Evolutionary conservation across 345 rosid species (phyloP), one percentile per base, ranked within the genome.

Genomic region (Citrus mangshanensis): DNA sequence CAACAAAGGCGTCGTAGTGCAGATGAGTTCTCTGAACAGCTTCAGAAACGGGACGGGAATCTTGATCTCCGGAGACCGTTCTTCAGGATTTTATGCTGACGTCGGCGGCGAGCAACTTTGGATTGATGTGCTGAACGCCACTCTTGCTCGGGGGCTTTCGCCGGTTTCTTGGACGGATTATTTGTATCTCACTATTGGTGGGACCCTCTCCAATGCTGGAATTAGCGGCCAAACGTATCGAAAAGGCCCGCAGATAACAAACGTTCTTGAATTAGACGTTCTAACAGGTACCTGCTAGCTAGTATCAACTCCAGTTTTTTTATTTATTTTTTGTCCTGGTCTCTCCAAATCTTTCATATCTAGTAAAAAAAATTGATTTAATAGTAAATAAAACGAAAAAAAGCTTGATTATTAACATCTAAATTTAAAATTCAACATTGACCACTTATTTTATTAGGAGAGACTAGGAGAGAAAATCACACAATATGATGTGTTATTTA

Each of bases 91-190:
- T 62, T 84, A 84, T 14, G 89, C 89, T 0, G 89, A 89, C 32
- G 86, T 89, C 2, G 90, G 89, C 4, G 86, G 88, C 1, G 89
- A 86, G 66, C 81, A 75, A 54, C 79, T 86, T 0, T 89, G 92
- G 90, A 81, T 87, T 68, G 86, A 89, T 60, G 87, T 89, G 75
- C 55, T 89, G 76, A 46, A 59, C 59, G 83, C 67, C 0, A 77
- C 89, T 5, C n/a, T 81, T 9, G 60, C 74, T 30, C 81, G 61
- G 58, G 92, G 87, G 16, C 81, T 89, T 30, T 38, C 90, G 30
- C 89, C 90, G n/a, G 83, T 83, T 6, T 84, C 92, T 0, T 89
- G 88, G 87, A 87, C 92, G 0, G 92, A 89, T 66, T 89, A 85
- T 32, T 78, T 89, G 84, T 79, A 87, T 64, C 79, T 89, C 1